Evolutionary conservation across 2,329 filamentous ascomycete species (phyloP), one percentile per base, ranked within the genome.

Genomic region (Ampelomyces quisqualis): DNA sequence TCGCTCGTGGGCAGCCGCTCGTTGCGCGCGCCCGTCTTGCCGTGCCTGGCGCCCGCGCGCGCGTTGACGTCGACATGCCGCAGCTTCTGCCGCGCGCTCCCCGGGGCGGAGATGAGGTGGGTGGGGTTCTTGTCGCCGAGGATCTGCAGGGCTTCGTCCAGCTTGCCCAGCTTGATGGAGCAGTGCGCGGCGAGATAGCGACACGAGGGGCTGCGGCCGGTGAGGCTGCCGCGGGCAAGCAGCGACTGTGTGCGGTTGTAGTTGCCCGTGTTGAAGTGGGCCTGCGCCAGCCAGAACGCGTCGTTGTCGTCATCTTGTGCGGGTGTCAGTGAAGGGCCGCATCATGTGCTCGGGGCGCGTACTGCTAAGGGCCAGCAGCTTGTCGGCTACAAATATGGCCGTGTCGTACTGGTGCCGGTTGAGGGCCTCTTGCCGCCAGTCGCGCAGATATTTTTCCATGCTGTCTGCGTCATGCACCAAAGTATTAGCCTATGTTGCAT

Each of bases 351-450:
- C 5, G 7, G 7, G 18, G 5, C n/a, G 30, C 81, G 54, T 71
- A 96, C 91, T 88, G 24, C 91, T 97, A 62, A 98, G 76, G 43
- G 93, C 93, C 43, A 97, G 78, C 57, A 98, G 78, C 75, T 98
- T 98, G 77, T 98, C 93, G 51, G 90, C 93, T 52, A 97, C 89
- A 67, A 95, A 97, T 58, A 97, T 91, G 63, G 93, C 93, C 22
- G 91, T 88, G 53, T 97, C 91, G 69, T 96, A 90, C 68, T 98
- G 93, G 52, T 93, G 89, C 70, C 94, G 93, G 72, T 95, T 91
- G 62, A 95, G 77, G 65, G 91, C 90, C 75, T 96, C 90, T 72
- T 95, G 88, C 65, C 90, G 82, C 93, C 93, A 98, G 63, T 88
- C 86, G 66, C 90, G 85, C 64, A 98, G 79, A 71, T 91, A 96